A percentile compares a stretch with the other conserved stretches of the same genome.
phyloP scores from a whole-genome alignment of 805 yeast species.

The Candida odintsovae region DNA sequence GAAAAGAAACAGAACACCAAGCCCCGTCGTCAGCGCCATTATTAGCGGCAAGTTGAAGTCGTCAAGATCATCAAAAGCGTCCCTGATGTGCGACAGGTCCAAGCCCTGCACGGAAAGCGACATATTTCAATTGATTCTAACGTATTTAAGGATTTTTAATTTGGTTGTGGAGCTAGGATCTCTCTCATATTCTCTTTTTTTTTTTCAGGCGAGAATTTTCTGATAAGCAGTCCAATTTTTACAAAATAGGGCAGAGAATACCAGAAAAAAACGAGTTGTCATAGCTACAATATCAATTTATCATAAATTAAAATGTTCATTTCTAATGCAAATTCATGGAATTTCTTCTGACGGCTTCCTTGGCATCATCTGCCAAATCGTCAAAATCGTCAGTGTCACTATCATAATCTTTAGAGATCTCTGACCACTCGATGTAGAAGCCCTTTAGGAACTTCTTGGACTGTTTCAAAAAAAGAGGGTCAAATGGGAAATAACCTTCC shows the following conservation, averaged over 20 bases:
- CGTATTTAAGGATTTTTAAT: neutral
- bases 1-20: conserved; percentile 30
- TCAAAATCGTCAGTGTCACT: conserved; percentile 42
- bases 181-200: too few relatives aligned
- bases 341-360: conserved; percentile 18
- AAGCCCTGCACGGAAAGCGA: neutral
- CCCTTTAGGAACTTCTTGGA: conserved; percentile 50
- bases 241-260: too few relatives aligned
- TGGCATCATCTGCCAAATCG: conserved; percentile 25
- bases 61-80: conserved; percentile 10
- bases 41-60: conserved; percentile 30
- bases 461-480: conserved; percentile 72
- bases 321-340: conserved; percentile 6
- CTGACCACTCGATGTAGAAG: conserved; percentile 79
- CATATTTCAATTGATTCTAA: neutral
- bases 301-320: neutral
- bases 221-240: neutral
- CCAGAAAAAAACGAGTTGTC: too few relatives aligned
- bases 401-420: conserved; percentile 55
- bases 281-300: too few relatives aligned
- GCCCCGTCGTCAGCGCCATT: conserved; percentile 31
- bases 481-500: conserved; percentile 96
- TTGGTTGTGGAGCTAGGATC: too few relatives aligned
- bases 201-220: too few relatives aligned
- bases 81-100: neutral